Percentiles rank a stretch among this genome's conserved stretches.
Conservation (phyloP, 192 early-diverging fungal species). For the Linnemannia schmuckeri region DNA sequence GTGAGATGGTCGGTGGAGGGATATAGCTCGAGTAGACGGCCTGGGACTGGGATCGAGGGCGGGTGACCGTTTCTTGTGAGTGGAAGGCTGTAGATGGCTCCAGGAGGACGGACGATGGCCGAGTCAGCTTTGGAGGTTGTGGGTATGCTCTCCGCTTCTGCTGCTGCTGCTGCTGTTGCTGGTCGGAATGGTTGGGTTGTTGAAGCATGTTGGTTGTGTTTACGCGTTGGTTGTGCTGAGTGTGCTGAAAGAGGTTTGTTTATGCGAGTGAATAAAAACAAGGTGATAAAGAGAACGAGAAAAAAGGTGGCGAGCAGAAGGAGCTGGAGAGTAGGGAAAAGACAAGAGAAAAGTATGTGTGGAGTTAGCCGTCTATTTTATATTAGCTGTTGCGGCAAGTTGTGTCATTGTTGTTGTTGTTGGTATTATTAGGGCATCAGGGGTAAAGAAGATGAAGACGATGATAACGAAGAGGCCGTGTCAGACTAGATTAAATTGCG, state of each 20-base stretch:
- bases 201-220: neutral
- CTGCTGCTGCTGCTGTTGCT: conserved; percentile 9
- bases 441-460: neutral
- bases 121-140: conserved; percentile 5
- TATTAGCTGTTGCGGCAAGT: neutral
- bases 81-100: conserved; percentile 27
- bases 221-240: neutral
- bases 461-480: neutral
- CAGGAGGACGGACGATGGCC: conserved; percentile 25
- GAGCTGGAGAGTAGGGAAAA: neutral
- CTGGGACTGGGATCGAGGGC: conserved; percentile 46
- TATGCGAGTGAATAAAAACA: neutral
- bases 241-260: too few species aligned
- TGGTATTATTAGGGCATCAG: neutral
- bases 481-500: neutral
- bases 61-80: conserved; percentile 6
- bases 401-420: too few species aligned
- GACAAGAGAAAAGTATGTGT: neutral
- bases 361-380: neutral
- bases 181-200: conserved; percentile 5
- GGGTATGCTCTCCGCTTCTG: conserved; percentile 1
- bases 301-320: neutral
- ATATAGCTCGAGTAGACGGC: conserved; percentile 32
- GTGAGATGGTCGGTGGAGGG: conserved; percentile 18
- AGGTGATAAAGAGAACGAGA: neutral